Evolutionary conservation across 257 asterid species (phyloP).

Genomic region (Pogostemon cablin): DNA sequence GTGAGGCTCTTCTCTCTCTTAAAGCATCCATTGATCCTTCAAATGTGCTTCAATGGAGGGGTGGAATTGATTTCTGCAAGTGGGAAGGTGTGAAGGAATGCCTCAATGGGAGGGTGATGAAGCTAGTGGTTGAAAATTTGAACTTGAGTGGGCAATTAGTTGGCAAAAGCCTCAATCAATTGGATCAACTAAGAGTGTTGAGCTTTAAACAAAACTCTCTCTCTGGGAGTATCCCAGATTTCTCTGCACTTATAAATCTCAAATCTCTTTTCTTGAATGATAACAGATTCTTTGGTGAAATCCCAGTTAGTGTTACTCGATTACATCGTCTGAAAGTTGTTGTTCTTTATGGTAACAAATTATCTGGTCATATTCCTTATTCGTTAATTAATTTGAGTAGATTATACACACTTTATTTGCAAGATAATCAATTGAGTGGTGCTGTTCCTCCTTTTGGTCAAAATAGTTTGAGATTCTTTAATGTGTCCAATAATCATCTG

Average conservation of each 20-base stretch:
- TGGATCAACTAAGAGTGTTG: conserved; percentile 86
- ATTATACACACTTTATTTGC: conserved; percentile 64
- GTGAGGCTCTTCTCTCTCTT: conserved; percentile 70
- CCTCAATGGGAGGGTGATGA: conserved; percentile 68
- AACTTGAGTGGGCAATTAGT: conserved; percentile 69
- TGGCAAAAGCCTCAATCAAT: conserved; percentile 57
- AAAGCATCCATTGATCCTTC: conserved; percentile 61
- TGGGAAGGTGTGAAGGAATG: conserved; percentile 89
- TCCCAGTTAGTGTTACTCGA: conserved; percentile 52
- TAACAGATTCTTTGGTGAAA: conserved; percentile 63
- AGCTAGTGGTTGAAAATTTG: conserved; percentile 72
- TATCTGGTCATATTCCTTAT: conserved; percentile 66
- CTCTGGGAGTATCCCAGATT: conserved; percentile 72
- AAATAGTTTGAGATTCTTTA: conserved; percentile 66
- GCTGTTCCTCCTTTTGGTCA: conserved; percentile 69
- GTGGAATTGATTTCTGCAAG: conserved; percentile 47
- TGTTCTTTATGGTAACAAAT: conserved; percentile 58
- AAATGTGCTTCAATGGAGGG: conserved; percentile 62
- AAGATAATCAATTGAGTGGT: conserved; percentile 72
- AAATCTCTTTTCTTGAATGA: conserved; percentile 73
- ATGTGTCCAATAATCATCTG: conserved; percentile 71
- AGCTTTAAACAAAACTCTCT: conserved; percentile 77
- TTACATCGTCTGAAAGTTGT: conserved; percentile 74
- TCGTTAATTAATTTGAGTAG: conserved; percentile 49
- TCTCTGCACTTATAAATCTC: conserved; percentile 67